Base-by-base conservation (phyloP, 768 basidiomycete genomes). In the Lactarius indigo region DNA sequence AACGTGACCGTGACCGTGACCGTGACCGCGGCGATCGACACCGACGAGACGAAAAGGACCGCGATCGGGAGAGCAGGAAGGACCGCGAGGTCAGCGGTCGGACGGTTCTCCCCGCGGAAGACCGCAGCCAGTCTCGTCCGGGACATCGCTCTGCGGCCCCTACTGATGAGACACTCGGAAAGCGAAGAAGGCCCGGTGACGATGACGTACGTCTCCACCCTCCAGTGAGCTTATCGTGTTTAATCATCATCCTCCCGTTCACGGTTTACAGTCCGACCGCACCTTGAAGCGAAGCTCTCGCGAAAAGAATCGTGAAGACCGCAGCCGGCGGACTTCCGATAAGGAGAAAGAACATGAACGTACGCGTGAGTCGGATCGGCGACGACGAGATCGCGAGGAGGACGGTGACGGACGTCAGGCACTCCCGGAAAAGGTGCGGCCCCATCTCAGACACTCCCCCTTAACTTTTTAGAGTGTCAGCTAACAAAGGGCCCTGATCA, bases 281-380 rank as follows among this genome's bases (percentile, higher is more conserved):
- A 82, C 83, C 39, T 83, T 87, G n/a, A 93, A 93, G 75, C 87
- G 91, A n/a, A 84, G 85, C 65, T 88, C 91, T 64, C 86, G 91
- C 58, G 90, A 90, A 73, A 90, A 92, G 3, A 77, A 84, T 35
- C 85, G 90, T 58, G 91, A 92, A 63, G 91, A 92, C 44, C 83
- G 90, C 41, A 78, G 78, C 68, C 85, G 90, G 31, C 85, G 90
- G 61, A 79, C 80, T 17, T 78, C 80, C 15, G 91, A 91, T 54
- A 90, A 90, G 74, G 90, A 91, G 56, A 75, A 81, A 31, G 70
- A 71, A 13, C 84, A 87, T 65, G 89, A 91, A 35, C 82, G 89
- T 57, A 79, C 76, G 33, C 84, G 88, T 63, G 91, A 92, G 28
- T 84, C 87, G 3, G 83, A 90, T 68, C 81, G 91, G 63, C 83